Evolutionary conservation across 441 rosid genomes (phyloP).

Genomic region (Arabidopsis hybrid): DNA sequence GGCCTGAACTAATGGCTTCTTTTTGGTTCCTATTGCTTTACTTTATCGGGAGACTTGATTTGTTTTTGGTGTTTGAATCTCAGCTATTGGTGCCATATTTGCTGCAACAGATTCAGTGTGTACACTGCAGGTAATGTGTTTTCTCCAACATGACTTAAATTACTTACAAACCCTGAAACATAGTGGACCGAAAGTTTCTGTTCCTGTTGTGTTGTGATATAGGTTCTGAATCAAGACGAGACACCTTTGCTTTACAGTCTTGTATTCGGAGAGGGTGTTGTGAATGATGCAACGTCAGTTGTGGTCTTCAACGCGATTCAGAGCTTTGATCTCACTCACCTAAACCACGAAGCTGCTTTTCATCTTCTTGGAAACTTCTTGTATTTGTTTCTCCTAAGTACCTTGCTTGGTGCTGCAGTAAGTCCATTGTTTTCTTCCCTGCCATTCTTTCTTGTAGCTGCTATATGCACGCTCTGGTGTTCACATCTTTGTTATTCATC

Average conservation of each 20-base stretch:
- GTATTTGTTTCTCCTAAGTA: slow-evolving; percentile 59
- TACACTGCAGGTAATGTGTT: slow-evolving; percentile 64
- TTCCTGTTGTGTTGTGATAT: slow-evolving; percentile 26
- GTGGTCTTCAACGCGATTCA: slow-evolving; percentile 71
- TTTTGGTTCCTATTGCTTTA: background rate
- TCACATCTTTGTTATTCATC: slow-evolving; percentile 30
- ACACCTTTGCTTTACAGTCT: slow-evolving; percentile 70
- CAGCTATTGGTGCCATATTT: slow-evolving; percentile 78
- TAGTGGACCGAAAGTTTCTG: slow-evolving; percentile 26
- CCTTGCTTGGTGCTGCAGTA: slow-evolving; percentile 63
- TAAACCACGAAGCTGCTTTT: slow-evolving; percentile 53
- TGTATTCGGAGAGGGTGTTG: slow-evolving; percentile 79
- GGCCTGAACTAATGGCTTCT: slow-evolving; percentile 1
- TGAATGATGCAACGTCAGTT: slow-evolving; percentile 76
- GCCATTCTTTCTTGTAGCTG: background rate
- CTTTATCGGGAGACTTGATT: slow-evolving; percentile 19
- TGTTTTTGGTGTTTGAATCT: slow-evolving; percentile 35
- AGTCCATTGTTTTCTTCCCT: slow-evolving; percentile 40
- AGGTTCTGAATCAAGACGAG: slow-evolving; percentile 78
- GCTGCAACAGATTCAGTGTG: slow-evolving; percentile 82
- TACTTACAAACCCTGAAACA: slow-evolving; percentile 15
- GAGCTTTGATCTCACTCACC: slow-evolving; percentile 61
- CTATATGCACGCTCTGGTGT: slow-evolving; percentile 18
- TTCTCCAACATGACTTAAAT: background rate
- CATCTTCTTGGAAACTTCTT: slow-evolving; percentile 54